Evolutionary conservation across 306 rosid genomes (phyloP).

Genomic region (Citrullus amarus): DNA sequence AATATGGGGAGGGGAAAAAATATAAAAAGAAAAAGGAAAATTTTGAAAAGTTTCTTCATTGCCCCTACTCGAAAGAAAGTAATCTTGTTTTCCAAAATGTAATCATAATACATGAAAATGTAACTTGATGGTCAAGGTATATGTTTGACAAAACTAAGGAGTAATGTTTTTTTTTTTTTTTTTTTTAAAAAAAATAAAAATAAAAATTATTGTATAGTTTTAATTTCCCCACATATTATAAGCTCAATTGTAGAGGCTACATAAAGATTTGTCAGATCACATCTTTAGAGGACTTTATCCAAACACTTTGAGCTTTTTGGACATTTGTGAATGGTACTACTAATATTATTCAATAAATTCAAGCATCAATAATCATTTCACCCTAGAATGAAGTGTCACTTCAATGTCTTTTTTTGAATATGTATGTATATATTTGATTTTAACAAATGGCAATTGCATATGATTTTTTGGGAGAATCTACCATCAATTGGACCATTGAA

Average conservation of each 20-base stretch:
- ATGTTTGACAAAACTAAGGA: neutral
- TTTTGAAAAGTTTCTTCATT: neutral
- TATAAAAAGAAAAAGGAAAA: neutral
- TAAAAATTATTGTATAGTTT: too few species aligned
- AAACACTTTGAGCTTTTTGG: slow-evolving; percentile 1
- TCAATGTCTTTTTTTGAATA: neutral
- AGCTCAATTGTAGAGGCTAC: neutral
- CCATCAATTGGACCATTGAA: neutral
- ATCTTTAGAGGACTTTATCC: neutral
- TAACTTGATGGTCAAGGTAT: neutral
- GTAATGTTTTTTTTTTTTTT: too few species aligned
- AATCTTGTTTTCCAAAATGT: neutral
- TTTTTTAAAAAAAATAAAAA: too few species aligned
- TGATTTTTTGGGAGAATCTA: neutral
- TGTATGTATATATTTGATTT: neutral
- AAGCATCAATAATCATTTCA: neutral
- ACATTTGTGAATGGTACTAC: neutral
- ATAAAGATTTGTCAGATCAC: neutral
- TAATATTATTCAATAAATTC: neutral
- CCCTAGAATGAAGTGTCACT: neutral
- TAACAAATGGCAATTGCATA: neutral
- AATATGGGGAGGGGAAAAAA: too few species aligned
- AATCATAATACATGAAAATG: neutral
- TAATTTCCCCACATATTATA: neutral
- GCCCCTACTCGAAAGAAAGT: neutral